A percentile compares a stretch with the other conserved stretches of the same genome.
Conservation (phyloP, 164 flowering plant species). For the Cinnamomum micranthum region DNA sequence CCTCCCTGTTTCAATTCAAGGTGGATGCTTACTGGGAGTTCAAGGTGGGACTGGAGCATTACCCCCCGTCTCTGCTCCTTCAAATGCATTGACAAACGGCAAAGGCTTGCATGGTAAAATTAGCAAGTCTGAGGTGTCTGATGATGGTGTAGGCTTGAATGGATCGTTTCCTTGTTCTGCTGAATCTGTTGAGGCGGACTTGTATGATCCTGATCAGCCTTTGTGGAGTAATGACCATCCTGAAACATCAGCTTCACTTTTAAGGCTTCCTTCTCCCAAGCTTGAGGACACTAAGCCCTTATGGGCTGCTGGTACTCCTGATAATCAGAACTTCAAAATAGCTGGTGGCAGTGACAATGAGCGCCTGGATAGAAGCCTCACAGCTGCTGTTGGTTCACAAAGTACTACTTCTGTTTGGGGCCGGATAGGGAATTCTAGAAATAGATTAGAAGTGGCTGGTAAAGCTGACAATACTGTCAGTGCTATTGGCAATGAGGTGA, state of each 20-base stretch:
- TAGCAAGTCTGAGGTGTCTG: slow-evolving; percentile 40
- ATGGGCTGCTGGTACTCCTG: slow-evolving; percentile 42
- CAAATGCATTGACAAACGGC: slow-evolving; percentile 34
- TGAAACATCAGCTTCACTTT: slow-evolving; percentile 47
- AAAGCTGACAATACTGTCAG: slow-evolving; percentile 28
- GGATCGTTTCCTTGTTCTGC: slow-evolving; percentile 34
- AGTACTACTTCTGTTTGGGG: slow-evolving; percentile 61
- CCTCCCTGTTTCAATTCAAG: slow-evolving; percentile 85
- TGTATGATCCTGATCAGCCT: slow-evolving; percentile 98
- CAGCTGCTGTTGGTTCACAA: slow-evolving; percentile 34
- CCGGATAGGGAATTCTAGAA: slow-evolving; percentile 43
- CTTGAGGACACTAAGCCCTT: slow-evolving; percentile 39
- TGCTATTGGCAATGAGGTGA: slow-evolving; percentile 29
- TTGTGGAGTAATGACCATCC: slow-evolving; percentile 63
- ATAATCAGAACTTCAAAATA: slow-evolving; percentile 22
- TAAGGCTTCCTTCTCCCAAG: slow-evolving; percentile 40
- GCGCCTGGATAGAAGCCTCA: slow-evolving; percentile 23
- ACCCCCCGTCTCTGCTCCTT: slow-evolving; percentile 40
- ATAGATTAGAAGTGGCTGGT: slow-evolving; percentile 35
- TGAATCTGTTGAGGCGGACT: slow-evolving; percentile 55
- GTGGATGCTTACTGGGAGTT: slow-evolving; percentile 44
- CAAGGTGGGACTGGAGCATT: slow-evolving; percentile 50
- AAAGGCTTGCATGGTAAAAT: slow-evolving; percentile 40
- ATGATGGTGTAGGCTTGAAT: slow-evolving; percentile 38
- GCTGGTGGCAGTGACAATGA: slow-evolving; percentile 34